Evolutionary conservation across 202 grass and related monocot species (phyloP).

Genomic region (Setaria italica): DNA sequence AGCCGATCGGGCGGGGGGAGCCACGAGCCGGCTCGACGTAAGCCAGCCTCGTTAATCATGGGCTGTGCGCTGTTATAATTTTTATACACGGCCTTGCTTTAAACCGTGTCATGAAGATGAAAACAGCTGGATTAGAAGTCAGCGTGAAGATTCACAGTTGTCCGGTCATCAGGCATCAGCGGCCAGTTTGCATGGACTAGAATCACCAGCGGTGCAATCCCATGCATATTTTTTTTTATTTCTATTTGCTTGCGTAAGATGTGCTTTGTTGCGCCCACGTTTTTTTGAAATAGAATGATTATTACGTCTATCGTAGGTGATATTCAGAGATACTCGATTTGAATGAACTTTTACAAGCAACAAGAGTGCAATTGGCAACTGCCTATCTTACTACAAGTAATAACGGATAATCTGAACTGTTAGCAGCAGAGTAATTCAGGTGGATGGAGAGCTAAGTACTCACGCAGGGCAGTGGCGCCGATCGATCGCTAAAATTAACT

Average conservation of each 20-base stretch:
- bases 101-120: neutral
- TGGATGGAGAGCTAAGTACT: too few relatives aligned
- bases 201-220: neutral
- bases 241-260: too few relatives aligned
- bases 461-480: too few relatives aligned
- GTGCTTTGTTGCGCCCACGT: too few relatives aligned
- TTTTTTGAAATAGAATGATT: neutral
- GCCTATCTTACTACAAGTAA: too few relatives aligned
- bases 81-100: neutral
- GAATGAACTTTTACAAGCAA: too few relatives aligned
- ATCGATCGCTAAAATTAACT: neutral
- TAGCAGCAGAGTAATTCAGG: too few relatives aligned
- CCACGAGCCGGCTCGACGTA: conserved; percentile 4
- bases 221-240: too few relatives aligned
- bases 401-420: neutral
- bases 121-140: neutral
- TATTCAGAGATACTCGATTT: too few relatives aligned
- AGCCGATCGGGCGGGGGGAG: neutral
- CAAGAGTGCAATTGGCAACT: too few relatives aligned
- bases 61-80: neutral
- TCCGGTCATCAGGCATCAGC: neutral
- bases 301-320: neutral
- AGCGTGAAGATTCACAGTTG: conserved; percentile 15
- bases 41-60: neutral
- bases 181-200: neutral